Percentiles rank a stretch among this genome's conserved stretches.
Evolutionary conservation across 176 grass and related monocot genomes (phyloP).

Genomic region (Urochloa ruziziensis): DNA sequence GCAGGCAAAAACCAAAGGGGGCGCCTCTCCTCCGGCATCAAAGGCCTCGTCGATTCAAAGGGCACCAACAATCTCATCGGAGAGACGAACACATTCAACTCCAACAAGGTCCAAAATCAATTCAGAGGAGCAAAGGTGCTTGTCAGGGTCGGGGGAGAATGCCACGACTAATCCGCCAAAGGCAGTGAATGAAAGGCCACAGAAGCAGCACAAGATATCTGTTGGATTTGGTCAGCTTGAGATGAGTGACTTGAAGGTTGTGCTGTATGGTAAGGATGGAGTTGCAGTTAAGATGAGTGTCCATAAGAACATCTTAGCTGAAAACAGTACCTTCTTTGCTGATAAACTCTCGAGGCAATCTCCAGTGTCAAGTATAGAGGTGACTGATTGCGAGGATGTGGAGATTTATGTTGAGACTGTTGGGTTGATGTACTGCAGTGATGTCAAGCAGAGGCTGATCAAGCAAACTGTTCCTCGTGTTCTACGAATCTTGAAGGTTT

Average conservation of each 20-base stretch:
- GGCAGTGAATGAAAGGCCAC: constrained; percentile 40
- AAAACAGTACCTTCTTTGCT: constrained; percentile 74
- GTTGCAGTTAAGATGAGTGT: constrained; percentile 84
- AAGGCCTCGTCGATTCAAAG: constrained; percentile 69
- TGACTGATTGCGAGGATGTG: constrained; percentile 83
- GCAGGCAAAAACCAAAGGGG: constrained; percentile 43
- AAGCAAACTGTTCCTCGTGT: constrained; percentile 82
- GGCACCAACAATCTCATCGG: constrained; percentile 53
- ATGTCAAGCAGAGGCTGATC: constrained; percentile 74
- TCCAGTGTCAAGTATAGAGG: constrained; percentile 52
- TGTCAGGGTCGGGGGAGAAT: background rate
- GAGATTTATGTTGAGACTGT: constrained; percentile 90
- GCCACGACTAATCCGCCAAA: constrained; percentile 43
- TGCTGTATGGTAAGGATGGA: constrained; percentile 75
- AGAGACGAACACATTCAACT: constrained; percentile 49
- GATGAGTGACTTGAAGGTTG: constrained; percentile 73
- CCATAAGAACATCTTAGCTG: constrained; percentile 66
- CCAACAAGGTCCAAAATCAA: constrained; percentile 47
- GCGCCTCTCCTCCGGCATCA: constrained; percentile 52
- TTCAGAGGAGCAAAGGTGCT: constrained; percentile 41
- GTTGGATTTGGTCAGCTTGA: constrained; percentile 83
- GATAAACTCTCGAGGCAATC: constrained; percentile 67
- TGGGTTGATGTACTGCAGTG: constrained; percentile 85
- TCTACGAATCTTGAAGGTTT: constrained; percentile 85
- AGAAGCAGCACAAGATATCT: constrained; percentile 68